A percentile compares a stretch with the other conserved stretches of the same genome.
Conservation (phyloP, 148 eudicot genomes). For the Euryodendron excelsum region DNA sequence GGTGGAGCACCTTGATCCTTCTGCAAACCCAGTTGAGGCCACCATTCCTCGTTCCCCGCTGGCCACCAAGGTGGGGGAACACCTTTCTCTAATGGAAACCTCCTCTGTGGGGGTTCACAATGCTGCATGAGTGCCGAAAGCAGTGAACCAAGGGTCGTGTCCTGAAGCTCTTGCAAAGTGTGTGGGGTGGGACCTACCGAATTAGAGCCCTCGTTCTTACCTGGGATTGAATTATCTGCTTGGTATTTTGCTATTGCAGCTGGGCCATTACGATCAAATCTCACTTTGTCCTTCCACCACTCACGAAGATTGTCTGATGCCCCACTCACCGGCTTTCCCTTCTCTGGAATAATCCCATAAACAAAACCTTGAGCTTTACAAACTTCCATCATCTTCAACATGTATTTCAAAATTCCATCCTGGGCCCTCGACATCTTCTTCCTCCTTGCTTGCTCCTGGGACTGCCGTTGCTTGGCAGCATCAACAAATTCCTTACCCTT, state of each 20-base stretch:
- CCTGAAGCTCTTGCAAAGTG: constrained; percentile 63
- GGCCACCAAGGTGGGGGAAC: constrained; percentile 85
- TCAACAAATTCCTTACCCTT: constrained; percentile 44
- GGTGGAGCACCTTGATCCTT: constrained; percentile 53
- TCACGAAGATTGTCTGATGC: constrained; percentile 71
- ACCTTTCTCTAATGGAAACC: constrained; percentile 67
- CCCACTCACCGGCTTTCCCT: constrained; percentile 72
- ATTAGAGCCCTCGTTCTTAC: constrained; percentile 35
- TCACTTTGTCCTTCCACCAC: constrained; percentile 78
- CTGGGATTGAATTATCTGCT: constrained; percentile 37
- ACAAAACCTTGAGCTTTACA: constrained; percentile 78
- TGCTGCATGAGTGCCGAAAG: constrained; percentile 74
- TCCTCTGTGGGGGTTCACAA: constrained; percentile 71
- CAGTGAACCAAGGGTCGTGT: constrained; percentile 65
- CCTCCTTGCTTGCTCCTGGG: constrained; percentile 61
- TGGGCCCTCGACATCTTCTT: constrained; percentile 76
- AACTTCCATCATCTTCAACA: constrained; percentile 75
- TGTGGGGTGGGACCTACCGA: constrained; percentile 47
- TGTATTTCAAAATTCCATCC: constrained; percentile 67
- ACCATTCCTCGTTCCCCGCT: constrained; percentile 63
- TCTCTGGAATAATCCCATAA: constrained; percentile 72
- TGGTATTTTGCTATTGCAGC: constrained; percentile 62
- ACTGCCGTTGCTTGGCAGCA: constrained; percentile 42
- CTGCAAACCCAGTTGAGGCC: constrained; percentile 54
- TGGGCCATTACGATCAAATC: constrained; percentile 68